phyloP scores from a whole-genome alignment of 108 stramenopile genomes.

The Pseudonitzschia multistriata region DNA sequence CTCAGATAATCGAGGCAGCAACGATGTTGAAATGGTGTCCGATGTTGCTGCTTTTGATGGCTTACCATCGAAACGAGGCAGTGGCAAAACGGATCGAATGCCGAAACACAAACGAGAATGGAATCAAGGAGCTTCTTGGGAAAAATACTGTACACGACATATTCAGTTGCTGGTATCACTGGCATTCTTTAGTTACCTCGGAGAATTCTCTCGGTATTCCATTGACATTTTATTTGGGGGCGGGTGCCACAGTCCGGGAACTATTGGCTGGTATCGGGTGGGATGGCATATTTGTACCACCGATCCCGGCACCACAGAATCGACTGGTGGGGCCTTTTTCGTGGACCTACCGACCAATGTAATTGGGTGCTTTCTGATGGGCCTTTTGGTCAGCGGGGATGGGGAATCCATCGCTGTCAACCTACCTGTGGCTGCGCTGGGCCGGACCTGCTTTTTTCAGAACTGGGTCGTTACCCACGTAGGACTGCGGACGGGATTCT shows the following conservation, averaged over 20 bases:
- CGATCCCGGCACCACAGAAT: slow-evolving; percentile 43
- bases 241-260: not conserved
- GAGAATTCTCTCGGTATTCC: not conserved
- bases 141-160: slow-evolving; percentile 4
- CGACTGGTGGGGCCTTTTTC: slow-evolving; percentile 72
- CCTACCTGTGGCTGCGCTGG: slow-evolving; percentile 45
- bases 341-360: slow-evolving; percentile 65
- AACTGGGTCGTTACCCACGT: slow-evolving; percentile 41
- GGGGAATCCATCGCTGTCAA: slow-evolving; percentile 21
- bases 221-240: not conserved
- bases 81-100: not conserved
- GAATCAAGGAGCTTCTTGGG: not conserved
- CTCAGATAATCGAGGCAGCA: too few relatives aligned
- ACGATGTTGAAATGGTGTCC: not conserved
- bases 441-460: slow-evolving; percentile 57
- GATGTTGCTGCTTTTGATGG: too few relatives aligned
- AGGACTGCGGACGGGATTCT: slow-evolving; percentile 56
- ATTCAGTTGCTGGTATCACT: not conserved
- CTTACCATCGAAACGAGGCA: too few relatives aligned
- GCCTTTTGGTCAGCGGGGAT: slow-evolving; percentile 34
- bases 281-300: slow-evolving; percentile 53
- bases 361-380: slow-evolving; percentile 62
- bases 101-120: not conserved
- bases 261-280: slow-evolving; percentile 16
- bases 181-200: slow-evolving; percentile 7